These are phyloP conservation scores for Pseudopyrenochaeta lycopersici DNA, from an alignment of 2,329 filamentous ascomycete species.

Conservation along the genomic window DNA sequence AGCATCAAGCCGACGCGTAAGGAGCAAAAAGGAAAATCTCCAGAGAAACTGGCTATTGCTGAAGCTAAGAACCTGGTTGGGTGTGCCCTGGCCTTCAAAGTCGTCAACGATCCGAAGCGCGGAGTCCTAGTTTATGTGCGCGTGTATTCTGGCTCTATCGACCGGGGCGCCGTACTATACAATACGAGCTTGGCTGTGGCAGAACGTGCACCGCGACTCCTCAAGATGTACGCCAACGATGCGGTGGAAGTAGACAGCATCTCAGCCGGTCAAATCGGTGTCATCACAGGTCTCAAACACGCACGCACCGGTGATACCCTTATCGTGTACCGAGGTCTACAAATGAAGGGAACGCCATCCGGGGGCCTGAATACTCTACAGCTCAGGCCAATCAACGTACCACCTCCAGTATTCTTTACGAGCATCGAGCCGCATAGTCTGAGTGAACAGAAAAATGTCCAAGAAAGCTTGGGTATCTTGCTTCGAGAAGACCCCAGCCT, in stretches of 20 bases:
- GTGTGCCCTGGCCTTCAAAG: conserved; percentile 85
- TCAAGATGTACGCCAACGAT: conserved; percentile 90
- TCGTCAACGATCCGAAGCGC: conserved; percentile 84
- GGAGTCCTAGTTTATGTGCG: conserved; percentile 92
- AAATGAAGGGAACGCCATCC: conserved; percentile 69
- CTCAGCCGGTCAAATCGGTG: conserved; percentile 88
- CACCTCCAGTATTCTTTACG: conserved; percentile 96
- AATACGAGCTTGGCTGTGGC: conserved; percentile 85
- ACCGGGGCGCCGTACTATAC: conserved; percentile 78
- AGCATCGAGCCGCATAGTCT: conserved; percentile 84
- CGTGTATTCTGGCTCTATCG: conserved; percentile 85
- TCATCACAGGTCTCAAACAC: conserved; percentile 87
- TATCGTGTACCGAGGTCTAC: conserved; percentile 73
- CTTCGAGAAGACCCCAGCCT: conserved; percentile 93
- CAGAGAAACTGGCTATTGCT: conserved; percentile 23
- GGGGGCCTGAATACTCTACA: conserved; percentile 77
- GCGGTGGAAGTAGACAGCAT: conserved; percentile 85
- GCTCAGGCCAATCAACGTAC: conserved; percentile 85
- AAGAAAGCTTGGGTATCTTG: conserved; percentile 77
- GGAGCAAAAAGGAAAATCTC: conserved; percentile 11
- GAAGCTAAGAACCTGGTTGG: conserved; percentile 70
- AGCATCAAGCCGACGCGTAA: conserved; percentile 24
- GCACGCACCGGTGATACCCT: conserved; percentile 95
- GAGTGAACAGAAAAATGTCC: conserved; percentile 80
- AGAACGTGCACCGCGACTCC: conserved; percentile 80